Percentiles rank a stretch among this genome's conserved stretches.
phyloP scores from a whole-genome alignment of 495 filamentous ascomycete species.

The Aspergillus diversus region DNA sequence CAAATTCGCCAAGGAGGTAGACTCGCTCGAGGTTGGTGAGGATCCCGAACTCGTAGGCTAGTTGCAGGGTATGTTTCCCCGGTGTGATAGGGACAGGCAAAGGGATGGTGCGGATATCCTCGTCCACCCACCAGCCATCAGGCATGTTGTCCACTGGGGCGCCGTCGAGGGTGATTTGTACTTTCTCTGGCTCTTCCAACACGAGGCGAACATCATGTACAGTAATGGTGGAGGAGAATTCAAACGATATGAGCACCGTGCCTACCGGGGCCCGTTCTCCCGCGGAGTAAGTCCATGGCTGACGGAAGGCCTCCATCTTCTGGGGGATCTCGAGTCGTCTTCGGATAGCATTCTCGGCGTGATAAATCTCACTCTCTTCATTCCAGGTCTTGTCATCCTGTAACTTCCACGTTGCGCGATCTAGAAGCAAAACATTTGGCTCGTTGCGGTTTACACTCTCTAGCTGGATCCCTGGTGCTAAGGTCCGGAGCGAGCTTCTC shows the following conservation, averaged over 20 bases:
- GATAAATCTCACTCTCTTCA: background rate
- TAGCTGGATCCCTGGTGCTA: background rate
- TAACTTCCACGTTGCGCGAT: background rate
- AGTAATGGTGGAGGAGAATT: background rate
- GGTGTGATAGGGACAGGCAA: background rate
- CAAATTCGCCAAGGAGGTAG: background rate
- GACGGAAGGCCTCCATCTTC: background rate
- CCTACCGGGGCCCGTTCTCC: background rate
- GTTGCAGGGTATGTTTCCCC: background rate
- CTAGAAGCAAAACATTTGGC: background rate
- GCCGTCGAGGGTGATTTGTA: background rate
- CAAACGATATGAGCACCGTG: background rate
- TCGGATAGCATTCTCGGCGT: background rate
- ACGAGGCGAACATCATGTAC: background rate
- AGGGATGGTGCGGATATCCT: background rate
- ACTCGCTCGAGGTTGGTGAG: background rate
- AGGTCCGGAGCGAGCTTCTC: background rate
- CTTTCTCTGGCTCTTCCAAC: background rate
- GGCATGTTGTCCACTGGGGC: background rate
- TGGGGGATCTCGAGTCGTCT: background rate
- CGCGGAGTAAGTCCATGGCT: background rate
- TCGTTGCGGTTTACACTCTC: background rate
- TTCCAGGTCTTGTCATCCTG: background rate
- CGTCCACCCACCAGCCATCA: background rate
- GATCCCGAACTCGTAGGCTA: background rate